Percentiles rank a stretch among this genome's conserved stretches.
These are phyloP conservation scores for Plasmodium ovale DNA, from an alignment of 169 alveolate species.

Conservation along the genomic window DNA sequence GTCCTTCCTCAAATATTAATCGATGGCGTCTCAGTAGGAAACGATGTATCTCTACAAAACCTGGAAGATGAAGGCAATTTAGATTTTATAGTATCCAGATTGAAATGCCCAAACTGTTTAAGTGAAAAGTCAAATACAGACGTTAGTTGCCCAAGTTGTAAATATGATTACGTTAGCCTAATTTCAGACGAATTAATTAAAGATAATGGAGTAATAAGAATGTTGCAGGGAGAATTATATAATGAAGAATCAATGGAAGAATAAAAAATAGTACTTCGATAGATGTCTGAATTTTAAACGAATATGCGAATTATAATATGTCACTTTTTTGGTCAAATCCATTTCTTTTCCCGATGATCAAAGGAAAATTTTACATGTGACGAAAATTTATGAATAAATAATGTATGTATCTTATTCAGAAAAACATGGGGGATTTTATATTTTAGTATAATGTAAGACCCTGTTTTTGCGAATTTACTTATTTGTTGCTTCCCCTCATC, in stretches of 20 bases:
- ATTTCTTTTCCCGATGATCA: background rate
- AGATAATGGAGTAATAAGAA: conserved; percentile 73
- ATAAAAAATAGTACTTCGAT: too few relatives aligned
- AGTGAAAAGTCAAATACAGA: conserved; percentile 79
- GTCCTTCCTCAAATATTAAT: conserved; percentile 88
- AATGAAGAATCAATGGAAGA: conserved; percentile 24
- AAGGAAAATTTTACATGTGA: too few relatives aligned
- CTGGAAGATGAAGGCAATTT: conserved; percentile 92
- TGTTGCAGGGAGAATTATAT: conserved; percentile 78
- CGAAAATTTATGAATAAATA: too few relatives aligned
- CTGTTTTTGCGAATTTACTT: too few relatives aligned
- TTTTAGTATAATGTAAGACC: too few relatives aligned
- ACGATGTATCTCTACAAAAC: conserved; percentile 86
- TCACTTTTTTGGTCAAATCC: background rate
- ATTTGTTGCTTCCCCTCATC: too few relatives aligned
- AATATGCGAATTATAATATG: too few relatives aligned
- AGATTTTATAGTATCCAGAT: conserved; percentile 80
- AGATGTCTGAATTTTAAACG: too few relatives aligned
- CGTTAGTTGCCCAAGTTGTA: conserved; percentile 79
- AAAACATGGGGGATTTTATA: too few relatives aligned
- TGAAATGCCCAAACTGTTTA: conserved; percentile 82
- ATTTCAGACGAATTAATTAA: conserved; percentile 78
- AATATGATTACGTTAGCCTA: conserved; percentile 69
- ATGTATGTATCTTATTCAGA: too few relatives aligned
- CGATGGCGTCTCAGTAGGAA: conserved; percentile 90